A percentile compares a stretch with the other conserved stretches of the same genome.
Evolutionary conservation across 257 asterid genomes (phyloP).

Genomic region (Capsicum pubescens): DNA sequence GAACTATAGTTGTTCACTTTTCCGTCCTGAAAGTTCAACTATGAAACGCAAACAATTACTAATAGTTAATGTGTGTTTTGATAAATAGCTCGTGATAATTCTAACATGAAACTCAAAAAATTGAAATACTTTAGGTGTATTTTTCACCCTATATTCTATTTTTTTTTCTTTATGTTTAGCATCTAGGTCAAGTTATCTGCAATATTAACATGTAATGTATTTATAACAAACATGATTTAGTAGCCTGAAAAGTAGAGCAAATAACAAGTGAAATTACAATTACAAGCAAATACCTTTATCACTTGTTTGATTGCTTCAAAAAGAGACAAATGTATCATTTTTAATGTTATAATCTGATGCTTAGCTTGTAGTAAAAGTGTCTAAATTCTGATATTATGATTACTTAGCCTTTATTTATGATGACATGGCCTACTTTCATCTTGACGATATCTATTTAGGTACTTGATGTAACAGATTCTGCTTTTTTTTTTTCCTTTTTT

Average conservation of each 20-base stretch:
- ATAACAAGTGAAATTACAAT: no score
- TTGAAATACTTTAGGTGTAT: no score
- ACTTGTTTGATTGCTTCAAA: conserved; percentile 62
- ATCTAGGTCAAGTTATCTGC: not conserved
- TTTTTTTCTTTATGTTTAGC: not conserved
- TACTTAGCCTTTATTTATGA: conserved; percentile 13
- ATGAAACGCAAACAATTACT: no score
- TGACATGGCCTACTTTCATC: conserved; percentile 23
- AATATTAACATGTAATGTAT: not conserved
- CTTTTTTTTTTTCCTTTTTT: not conserved
- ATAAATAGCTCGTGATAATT: no score
- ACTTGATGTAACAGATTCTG: not conserved
- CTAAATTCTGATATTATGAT: not conserved
- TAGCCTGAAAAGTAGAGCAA: not conserved
- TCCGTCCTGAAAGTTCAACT: no score
- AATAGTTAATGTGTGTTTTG: no score
- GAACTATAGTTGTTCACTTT: no score
- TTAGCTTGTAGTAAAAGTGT: conserved; percentile 27
- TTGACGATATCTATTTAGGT: conserved; percentile 22
- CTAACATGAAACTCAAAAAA: no score
- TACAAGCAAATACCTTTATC: not conserved
- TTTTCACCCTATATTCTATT: no score
- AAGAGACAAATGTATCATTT: conserved; percentile 52
- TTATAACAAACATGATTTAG: not conserved
- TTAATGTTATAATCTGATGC: conserved; percentile 39